A percentile compares a stretch with the other conserved stretches of the same genome.
These are phyloP conservation scores for Vanderwaltozyma polyspora DNA, from an alignment of 805 yeast genomes.

Conservation along the genomic window DNA sequence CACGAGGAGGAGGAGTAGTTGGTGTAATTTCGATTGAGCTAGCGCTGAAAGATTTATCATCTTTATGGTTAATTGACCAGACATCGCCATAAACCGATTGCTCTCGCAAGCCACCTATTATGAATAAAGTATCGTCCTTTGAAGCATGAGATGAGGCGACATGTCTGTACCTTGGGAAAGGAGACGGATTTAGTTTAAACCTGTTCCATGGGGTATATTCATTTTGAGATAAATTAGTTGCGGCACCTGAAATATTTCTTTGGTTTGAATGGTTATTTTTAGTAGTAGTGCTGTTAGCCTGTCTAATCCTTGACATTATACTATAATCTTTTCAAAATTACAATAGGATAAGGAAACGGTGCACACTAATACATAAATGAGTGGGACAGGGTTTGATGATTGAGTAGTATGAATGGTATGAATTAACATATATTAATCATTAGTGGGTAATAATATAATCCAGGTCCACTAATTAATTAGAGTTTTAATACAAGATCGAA, in stretches of 20 bases:
- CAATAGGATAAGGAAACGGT: too few species aligned
- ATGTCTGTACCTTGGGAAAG: conserved; percentile 92
- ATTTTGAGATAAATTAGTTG: conserved; percentile 9
- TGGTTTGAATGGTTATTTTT: background rate
- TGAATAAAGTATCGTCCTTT: conserved; percentile 67
- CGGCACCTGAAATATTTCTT: conserved; percentile 9
- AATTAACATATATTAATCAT: too few species aligned
- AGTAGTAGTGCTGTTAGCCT: too few species aligned
- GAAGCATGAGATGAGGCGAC: conserved; percentile 68
- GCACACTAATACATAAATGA: too few species aligned
- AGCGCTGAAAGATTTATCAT: conserved; percentile 30
- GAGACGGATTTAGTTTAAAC: conserved; percentile 55
- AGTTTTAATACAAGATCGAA: too few species aligned
- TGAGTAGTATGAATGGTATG: too few species aligned
- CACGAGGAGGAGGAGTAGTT: conserved; percentile 87
- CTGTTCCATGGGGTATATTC: conserved; percentile 53
- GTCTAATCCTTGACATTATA: too few species aligned
- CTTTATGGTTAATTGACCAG: conserved; percentile 59
- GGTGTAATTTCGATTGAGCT: conserved; percentile 56
- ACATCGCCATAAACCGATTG: conserved; percentile 90
- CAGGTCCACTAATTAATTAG: too few species aligned
- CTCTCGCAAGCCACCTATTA: conserved; percentile 93
- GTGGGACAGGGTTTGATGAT: too few species aligned
- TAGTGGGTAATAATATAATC: too few species aligned
- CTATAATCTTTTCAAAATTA: too few species aligned